These are phyloP conservation scores for Annulohypoxylon truncatum DNA, from an alignment of 2,329 filamentous ascomycete genomes.

Conservation along the genomic window DNA sequence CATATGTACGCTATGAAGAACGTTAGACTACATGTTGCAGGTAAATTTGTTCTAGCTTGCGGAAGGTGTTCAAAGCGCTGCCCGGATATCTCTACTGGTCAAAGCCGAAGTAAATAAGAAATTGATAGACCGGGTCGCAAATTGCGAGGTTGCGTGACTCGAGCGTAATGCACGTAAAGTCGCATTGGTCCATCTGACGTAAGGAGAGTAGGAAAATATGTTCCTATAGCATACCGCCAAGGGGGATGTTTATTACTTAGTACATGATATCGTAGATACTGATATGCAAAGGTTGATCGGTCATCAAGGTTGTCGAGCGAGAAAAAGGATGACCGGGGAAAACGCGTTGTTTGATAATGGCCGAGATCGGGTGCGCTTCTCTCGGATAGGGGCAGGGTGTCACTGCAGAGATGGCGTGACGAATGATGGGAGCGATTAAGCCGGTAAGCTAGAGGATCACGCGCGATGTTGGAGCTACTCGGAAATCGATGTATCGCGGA, in stretches of 20 bases:
- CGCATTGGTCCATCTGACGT: slow-evolving; percentile 29
- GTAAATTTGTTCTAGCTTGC: background rate
- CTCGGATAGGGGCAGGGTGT: slow-evolving; percentile 18
- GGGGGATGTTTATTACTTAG: background rate
- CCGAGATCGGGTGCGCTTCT: slow-evolving; percentile 21
- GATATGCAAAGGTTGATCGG: background rate
- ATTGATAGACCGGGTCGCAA: slow-evolving; percentile 6
- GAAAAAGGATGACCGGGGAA: background rate
- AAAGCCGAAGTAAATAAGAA: background rate
- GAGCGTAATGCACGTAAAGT: slow-evolving; percentile 20
- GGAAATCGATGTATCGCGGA: background rate
- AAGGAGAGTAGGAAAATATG: background rate
- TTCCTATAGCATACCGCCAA: background rate
- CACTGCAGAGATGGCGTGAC: slow-evolving; percentile 25
- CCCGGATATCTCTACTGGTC: background rate
- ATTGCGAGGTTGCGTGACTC: slow-evolving; percentile 23
- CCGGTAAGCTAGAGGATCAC: slow-evolving; percentile 12
- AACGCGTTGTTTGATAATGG: background rate
- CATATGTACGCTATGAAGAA: background rate
- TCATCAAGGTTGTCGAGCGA: background rate
- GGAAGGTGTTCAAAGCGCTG: background rate
- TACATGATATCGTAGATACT: background rate
- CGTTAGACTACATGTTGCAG: background rate
- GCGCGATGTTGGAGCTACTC: background rate
- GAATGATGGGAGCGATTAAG: background rate